These are phyloP conservation scores for Claviceps humidiphila DNA, from an alignment of 2,329 filamentous ascomycete species.

Conservation along the genomic window DNA sequence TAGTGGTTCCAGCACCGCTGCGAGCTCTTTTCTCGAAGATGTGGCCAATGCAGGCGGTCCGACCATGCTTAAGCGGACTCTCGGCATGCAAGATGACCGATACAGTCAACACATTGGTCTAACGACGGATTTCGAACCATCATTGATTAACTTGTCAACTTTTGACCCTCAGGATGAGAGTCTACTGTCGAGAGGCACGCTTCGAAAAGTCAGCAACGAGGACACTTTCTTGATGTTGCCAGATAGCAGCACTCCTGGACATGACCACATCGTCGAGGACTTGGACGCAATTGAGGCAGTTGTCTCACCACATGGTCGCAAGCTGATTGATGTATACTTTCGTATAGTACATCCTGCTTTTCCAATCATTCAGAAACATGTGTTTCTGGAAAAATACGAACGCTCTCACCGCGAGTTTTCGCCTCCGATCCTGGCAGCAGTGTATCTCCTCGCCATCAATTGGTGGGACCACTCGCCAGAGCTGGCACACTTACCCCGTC, in stretches of 20 bases:
- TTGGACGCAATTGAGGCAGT: slow-evolving; percentile 61
- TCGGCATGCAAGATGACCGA: slow-evolving; percentile 65
- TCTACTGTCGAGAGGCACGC: slow-evolving; percentile 51
- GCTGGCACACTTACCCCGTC: slow-evolving; percentile 49
- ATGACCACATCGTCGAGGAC: slow-evolving; percentile 56
- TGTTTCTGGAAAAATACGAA: slow-evolving; percentile 68
- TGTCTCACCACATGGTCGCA: slow-evolving; percentile 63
- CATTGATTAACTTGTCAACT: slow-evolving; percentile 66
- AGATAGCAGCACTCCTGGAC: slow-evolving; percentile 57
- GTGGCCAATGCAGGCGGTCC: slow-evolving; percentile 58
- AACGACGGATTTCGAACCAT: slow-evolving; percentile 72
- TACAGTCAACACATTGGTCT: slow-evolving; percentile 75
- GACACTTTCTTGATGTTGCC: slow-evolving; percentile 73
- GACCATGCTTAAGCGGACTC: slow-evolving; percentile 51
- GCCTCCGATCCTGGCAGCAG: slow-evolving; percentile 61
- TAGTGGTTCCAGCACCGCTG: slow-evolving; percentile 48
- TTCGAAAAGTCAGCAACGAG: slow-evolving; percentile 62
- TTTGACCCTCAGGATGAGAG: slow-evolving; percentile 77
- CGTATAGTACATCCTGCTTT: slow-evolving; percentile 67
- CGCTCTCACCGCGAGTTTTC: slow-evolving; percentile 61
- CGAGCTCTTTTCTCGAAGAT: slow-evolving; percentile 52
- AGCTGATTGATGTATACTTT: slow-evolving; percentile 71
- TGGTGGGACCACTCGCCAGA: slow-evolving; percentile 71
- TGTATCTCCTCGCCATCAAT: slow-evolving; percentile 76
- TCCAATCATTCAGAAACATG: slow-evolving; percentile 68